These are phyloP conservation scores for Talaromyces nanjingensis DNA, from an alignment of 495 filamentous ascomycete genomes.

Conservation along the genomic window DNA sequence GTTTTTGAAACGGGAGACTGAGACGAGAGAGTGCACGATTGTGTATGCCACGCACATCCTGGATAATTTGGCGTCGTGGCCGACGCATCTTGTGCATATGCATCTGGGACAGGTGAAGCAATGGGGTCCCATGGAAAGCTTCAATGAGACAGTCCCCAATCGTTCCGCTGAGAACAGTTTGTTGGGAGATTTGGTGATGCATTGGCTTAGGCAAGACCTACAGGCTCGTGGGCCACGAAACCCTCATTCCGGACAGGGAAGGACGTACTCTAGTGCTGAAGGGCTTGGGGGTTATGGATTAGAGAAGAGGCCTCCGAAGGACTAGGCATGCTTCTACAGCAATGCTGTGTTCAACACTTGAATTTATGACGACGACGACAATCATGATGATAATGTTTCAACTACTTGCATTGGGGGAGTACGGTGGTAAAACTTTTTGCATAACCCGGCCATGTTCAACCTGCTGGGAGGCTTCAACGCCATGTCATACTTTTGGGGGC, in stretches of 20 bases:
- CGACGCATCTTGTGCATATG: conserved; percentile 94
- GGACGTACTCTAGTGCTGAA: conserved; percentile 56
- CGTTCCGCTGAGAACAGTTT: conserved; percentile 55
- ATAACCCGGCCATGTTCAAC: conserved; percentile 9
- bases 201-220: conserved; percentile 82
- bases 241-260: conserved; percentile 53
- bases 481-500: background rate
- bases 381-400: conserved; percentile 1
- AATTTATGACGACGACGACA: background rate
- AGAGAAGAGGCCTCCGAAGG: conserved; percentile 45
- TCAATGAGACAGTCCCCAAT: conserved; percentile 35
- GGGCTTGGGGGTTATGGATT: conserved; percentile 78
- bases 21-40: conserved; percentile 73
- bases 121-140: conserved; percentile 63
- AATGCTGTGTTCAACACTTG: background rate
- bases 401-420: conserved; percentile 10
- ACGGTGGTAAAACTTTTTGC: conserved; percentile 4
- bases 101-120: conserved; percentile 76
- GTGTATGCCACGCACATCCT: conserved; percentile 98
- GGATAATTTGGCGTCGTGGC: conserved; percentile 88
- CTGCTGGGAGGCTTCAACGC: conserved; percentile 10
- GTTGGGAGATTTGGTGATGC: conserved; percentile 76
- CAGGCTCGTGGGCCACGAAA: conserved; percentile 71
- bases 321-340: background rate
- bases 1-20: conserved; percentile 83